phyloP scores from a whole-genome alignment of 2,329 filamentous ascomycete genomes.

The Talaromyces atroroseus region DNA sequence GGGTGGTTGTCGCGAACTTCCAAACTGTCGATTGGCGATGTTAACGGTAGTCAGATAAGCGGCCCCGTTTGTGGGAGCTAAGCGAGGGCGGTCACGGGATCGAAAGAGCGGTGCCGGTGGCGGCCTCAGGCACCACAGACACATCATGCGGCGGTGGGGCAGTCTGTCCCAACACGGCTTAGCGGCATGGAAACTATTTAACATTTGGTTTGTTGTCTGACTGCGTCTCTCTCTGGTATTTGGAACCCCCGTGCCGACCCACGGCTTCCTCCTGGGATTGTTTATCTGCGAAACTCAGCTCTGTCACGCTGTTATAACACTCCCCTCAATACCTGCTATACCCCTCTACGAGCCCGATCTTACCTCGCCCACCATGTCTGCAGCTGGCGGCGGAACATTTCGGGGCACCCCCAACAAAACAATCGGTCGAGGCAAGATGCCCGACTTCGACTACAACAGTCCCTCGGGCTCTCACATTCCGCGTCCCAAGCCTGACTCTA shows the following conservation, averaged over 20 bases:
- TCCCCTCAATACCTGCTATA: neutral
- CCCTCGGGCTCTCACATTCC: slow-evolving; percentile 52
- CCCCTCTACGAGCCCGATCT: neutral
- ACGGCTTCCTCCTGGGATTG: slow-evolving; percentile 13
- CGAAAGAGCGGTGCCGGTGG: neutral
- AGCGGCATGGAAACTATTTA: neutral
- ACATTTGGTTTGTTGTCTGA: neutral
- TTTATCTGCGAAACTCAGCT: slow-evolving; percentile 13
- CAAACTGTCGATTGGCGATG: slow-evolving; percentile 32
- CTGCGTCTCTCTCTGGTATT: neutral
- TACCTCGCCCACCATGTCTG: slow-evolving; percentile 46
- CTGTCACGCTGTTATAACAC: neutral
- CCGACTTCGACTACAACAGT: slow-evolving; percentile 45
- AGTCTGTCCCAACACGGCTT: neutral
- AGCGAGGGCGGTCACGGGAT: slow-evolving; percentile 32
- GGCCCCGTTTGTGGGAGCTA: slow-evolving; percentile 33
- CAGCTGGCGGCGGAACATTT: slow-evolving; percentile 49
- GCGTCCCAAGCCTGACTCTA: slow-evolving; percentile 53
- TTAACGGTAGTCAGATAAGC: slow-evolving; percentile 33
- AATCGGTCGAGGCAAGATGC: slow-evolving; percentile 51
- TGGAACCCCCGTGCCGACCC: slow-evolving; percentile 12
- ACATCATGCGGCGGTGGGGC: slow-evolving; percentile 3
- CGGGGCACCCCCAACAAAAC: slow-evolving; percentile 51
- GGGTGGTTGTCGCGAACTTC: slow-evolving; percentile 21
- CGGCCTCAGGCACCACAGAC: slow-evolving; percentile 15